Base-by-base conservation (phyloP, 495 filamentous ascomycete species). In the Xylaria longipes region DNA sequence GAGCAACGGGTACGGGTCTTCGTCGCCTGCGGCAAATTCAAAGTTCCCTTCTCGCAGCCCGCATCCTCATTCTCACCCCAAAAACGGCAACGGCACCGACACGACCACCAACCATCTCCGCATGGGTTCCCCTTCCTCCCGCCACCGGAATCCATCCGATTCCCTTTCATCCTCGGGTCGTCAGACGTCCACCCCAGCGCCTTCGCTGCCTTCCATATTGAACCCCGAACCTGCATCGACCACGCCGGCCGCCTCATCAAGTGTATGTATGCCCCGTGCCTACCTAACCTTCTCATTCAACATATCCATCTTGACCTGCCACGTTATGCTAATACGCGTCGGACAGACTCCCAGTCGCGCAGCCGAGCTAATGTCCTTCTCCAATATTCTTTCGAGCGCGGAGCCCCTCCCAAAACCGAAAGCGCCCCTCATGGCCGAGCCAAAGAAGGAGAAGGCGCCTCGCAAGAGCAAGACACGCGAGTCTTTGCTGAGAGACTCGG, bases 341-440 rank as follows among this genome's bases (percentile, higher is more conserved):
- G 22, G 68, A 70, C 71, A 92, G 87, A 92, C 87, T 63, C 85
- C 89, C 41, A 85, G 89, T 66, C 88, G 92, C 72, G 88, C 91
- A 64, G 89, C 90, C 25, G 91, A 95, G 80, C 92, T 94, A 17
- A 97, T 97, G 94, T 93, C 93, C 3, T 94, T 97, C 74, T 94
- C 93, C 41, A 96, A 92, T 77, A 97, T 97, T 68, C 88, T 97
- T 45, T 94, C 93, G 1, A 91, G 87, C 70, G 87, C 92, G 76
- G 92, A 93, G 56, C 86, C 89, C 35, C 78, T 84, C 43, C 74
- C 85, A 6, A 85, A 87, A 72, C 84, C 87, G 1, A 76, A 80
- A 78, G 74, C 82, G 82, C 25, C 78, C 65, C 64, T 84, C 75
- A 58, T 82, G 71, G 35, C 77, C 17, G 80, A 82, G 45, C 60